These are phyloP conservation scores for Leavenworthia alabamica DNA, from an alignment of 345 rosid species.

Conservation along the genomic window DNA sequence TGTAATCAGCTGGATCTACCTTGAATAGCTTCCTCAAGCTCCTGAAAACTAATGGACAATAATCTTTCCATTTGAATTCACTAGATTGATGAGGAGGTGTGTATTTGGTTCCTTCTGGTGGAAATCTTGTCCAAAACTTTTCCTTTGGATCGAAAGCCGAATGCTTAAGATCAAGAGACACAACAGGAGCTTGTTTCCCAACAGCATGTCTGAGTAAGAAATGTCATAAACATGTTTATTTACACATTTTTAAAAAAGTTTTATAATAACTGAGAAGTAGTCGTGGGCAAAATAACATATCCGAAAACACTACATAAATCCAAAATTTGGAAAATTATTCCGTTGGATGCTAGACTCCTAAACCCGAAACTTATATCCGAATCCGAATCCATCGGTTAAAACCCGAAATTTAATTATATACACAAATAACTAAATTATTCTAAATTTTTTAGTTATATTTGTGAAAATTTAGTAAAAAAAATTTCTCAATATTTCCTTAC, in stretches of 20 bases:
- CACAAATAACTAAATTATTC: too few species aligned
- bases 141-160: conserved; percentile 92
- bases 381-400: too few species aligned
- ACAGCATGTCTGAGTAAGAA: conserved; percentile 57
- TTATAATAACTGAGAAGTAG: not conserved
- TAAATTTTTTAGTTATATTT: too few species aligned
- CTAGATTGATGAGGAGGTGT: conserved; percentile 83
- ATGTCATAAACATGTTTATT: not conserved
- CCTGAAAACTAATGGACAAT: conserved; percentile 88
- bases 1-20: conserved; percentile 93
- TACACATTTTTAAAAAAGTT: not conserved
- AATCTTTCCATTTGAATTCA: conserved; percentile 95
- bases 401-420: too few species aligned
- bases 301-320: too few species aligned
- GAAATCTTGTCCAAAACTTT: conserved; percentile 88
- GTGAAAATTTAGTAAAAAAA: too few species aligned
- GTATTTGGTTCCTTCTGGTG: conserved; percentile 81
- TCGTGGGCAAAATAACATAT: too few species aligned
- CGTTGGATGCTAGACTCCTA: too few species aligned
- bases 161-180: conserved; percentile 68
- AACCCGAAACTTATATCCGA: too few species aligned
- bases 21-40: conserved; percentile 81
- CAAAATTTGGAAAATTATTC: too few species aligned
- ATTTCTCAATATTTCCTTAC: too few species aligned
- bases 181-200: conserved; percentile 69